A percentile compares a stretch with the other conserved stretches of the same genome.
phyloP scores from a whole-genome alignment of 495 filamentous ascomycete genomes.

The Penicillium mononematosum region DNA sequence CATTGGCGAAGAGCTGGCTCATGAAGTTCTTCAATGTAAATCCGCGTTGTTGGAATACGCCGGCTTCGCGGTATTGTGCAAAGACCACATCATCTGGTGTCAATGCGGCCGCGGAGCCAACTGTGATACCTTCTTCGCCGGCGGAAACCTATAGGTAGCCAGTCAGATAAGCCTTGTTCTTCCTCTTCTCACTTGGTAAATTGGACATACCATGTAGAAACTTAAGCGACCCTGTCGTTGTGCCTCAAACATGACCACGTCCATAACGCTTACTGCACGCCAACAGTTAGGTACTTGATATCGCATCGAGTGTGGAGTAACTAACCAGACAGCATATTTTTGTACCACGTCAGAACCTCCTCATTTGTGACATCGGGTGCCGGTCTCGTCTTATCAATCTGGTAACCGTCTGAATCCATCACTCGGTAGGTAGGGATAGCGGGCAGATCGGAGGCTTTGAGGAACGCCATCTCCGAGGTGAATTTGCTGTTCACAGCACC shows the following conservation, averaged over 20 bases:
- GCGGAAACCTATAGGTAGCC: constrained; percentile 62
- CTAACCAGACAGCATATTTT: constrained; percentile 64
- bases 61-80: constrained; percentile 91
- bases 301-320: background rate
- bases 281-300: constrained; percentile 11
- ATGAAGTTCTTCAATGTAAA: constrained; percentile 88
- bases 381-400: constrained; percentile 66
- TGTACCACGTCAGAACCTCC: constrained; percentile 64
- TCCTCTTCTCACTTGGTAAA: background rate
- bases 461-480: constrained; percentile 72
- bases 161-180: background rate
- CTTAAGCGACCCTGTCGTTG: constrained; percentile 77
- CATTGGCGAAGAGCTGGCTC: constrained; percentile 92
- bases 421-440: constrained; percentile 85
- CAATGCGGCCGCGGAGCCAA: constrained; percentile 82
- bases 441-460: constrained; percentile 60
- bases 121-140: constrained; percentile 91
- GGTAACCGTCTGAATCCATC: constrained; percentile 75
- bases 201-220: constrained; percentile 84
- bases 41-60: constrained; percentile 85
- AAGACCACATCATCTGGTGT: constrained; percentile 85
- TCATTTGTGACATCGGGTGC: constrained; percentile 64
- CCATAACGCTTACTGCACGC: constrained; percentile 76
- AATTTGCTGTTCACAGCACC: constrained; percentile 95
- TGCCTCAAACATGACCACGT: constrained; percentile 90